Base-by-base conservation (phyloP, 2,329 filamentous ascomycete species). In the Didymella sp. region DNA sequence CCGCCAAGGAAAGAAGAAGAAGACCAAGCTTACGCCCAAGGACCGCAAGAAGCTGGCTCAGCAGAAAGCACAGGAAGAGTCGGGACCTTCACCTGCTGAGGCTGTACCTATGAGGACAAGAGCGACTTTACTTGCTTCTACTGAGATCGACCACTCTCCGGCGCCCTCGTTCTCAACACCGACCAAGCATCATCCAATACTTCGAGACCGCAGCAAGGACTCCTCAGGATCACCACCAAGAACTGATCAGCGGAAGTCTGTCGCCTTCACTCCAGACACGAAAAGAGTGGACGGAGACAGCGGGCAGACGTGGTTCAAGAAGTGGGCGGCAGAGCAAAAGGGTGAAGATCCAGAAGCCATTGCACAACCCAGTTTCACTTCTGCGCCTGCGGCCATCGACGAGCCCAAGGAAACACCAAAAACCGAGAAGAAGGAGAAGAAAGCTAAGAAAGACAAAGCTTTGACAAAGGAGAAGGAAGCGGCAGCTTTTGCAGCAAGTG, bases 201-300 rank as follows among this genome's bases (percentile, higher is more conserved):
- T 58, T 19, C 50, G 48, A 21, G 58, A 49, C 35, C 61, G 42
- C 35, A 61, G 43, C 35, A 68, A 67, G 40, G 62, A 65, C 15
- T 46, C 49, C 22, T 64, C 65, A 21, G 66, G 59, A 25, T 70
- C 71, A 46, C 70, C 73, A 9, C 60, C 72, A 27, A 56, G 54
- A 24, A 60, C 63, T 12, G 68, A 69, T 33, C 69, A 69, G 35
- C 78, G 77, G 60, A 88, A 89, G 70, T 86, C 84, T 4, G 87
- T 90, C 8, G 83, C 85, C 1, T 89, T 90, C 69, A 84, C 86
- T 1, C 79, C 84, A 7, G 86, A 87, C 47, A 87, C 85, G 3
- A 88, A 89, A 69, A 76, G 73, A 6, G 74, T 81, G 42, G 85
- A 88, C 71, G 84, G 82, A 19, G 80, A 82, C 58, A 84, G 80